Evolutionary conservation across 169 alveolate genomes (phyloP).

Genomic region (Plasmodium malariae): DNA sequence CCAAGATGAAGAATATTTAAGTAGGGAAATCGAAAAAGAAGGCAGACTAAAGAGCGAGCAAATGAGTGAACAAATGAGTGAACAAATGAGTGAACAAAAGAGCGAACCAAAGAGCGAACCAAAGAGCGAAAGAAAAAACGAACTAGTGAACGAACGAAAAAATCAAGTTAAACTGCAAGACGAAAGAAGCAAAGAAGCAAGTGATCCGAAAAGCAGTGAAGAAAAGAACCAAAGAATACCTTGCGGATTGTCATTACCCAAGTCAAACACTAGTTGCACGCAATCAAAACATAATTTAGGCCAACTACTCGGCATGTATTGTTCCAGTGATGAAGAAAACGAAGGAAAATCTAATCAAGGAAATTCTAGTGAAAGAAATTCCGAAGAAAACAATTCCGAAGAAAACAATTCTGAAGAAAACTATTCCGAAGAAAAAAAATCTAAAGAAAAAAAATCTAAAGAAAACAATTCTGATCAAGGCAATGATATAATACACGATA

Average conservation of each 20-base stretch:
- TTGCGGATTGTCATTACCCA: background rate
- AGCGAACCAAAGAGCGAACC: background rate
- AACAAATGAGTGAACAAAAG: background rate
- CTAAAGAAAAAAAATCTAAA: background rate
- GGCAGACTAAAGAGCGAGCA: background rate
- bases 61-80: background rate
- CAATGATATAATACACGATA: background rate
- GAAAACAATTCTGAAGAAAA: background rate
- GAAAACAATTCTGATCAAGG: background rate
- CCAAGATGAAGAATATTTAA: background rate
- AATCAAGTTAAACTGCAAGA: background rate
- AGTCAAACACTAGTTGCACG: background rate
- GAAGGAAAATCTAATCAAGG: conserved; percentile 13
- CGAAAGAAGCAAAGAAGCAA: background rate
- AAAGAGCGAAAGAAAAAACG: background rate
- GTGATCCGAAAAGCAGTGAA: background rate
- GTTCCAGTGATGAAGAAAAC: conserved; percentile 54
- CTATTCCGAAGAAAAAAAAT: background rate
- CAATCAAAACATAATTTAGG: conserved; percentile 28
- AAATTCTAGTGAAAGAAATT: background rate
- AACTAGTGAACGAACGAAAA: background rate
- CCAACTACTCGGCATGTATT: conserved; percentile 16
- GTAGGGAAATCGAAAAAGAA: background rate
- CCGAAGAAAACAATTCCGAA: background rate
- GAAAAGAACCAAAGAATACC: too few relatives aligned